phyloP scores from a whole-genome alignment of 306 rosid genomes.

The Cicer bijugum region DNA sequence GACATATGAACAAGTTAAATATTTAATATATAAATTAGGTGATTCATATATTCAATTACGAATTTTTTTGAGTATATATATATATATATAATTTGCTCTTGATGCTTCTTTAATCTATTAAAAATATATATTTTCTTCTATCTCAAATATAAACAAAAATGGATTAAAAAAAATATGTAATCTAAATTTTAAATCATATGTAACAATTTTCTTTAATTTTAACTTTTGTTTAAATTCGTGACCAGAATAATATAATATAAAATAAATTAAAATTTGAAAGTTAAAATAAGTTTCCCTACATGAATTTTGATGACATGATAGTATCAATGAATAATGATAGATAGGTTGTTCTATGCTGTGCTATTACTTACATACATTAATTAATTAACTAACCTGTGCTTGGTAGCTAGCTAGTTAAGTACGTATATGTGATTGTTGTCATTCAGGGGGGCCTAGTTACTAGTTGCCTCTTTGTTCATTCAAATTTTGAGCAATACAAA shows the following conservation, averaged over 20 bases:
- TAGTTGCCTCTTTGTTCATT: conserved; percentile 29
- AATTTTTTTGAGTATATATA: no score
- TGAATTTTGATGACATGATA: conserved; percentile 36
- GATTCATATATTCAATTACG: no score
- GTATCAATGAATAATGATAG: conserved; percentile 19
- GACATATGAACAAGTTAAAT: no score
- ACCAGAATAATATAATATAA: neutral
- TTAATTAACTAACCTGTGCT: conserved; percentile 14
- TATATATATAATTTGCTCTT: no score
- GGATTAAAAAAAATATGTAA: no score
- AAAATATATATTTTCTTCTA: no score
- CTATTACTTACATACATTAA: neutral
- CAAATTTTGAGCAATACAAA: conserved; percentile 30
- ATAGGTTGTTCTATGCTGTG: neutral
- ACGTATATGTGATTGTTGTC: conserved; percentile 9
- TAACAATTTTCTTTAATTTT: no score
- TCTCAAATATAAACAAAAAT: no score
- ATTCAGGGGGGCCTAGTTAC: conserved; percentile 31
- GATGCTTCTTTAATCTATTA: no score
- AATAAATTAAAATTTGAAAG: neutral
- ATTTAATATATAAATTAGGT: no score
- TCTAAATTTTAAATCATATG: no score
- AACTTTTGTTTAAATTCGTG: no score
- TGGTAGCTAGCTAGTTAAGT: neutral
- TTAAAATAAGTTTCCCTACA: neutral